Evolutionary conservation across 2,329 filamentous ascomycete genomes (phyloP), one percentile per base, ranked within the genome.

Genomic region (Pleurostoma richardsiae): DNA sequence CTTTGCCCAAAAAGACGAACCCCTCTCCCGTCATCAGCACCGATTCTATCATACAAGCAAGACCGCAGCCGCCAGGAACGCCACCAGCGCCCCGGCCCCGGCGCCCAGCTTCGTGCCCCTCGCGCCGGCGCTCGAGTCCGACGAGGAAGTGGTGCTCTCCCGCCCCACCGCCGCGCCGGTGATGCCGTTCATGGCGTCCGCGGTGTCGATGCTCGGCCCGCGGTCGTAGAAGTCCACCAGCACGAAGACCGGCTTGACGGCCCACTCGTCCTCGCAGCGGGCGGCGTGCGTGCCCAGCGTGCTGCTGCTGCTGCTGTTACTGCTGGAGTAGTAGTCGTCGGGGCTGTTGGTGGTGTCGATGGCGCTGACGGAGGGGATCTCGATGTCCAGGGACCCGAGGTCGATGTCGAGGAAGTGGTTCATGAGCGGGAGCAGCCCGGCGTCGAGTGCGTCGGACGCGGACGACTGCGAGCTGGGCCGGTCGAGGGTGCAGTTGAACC

Each of bases 141-240:
- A 47, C 46, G 46, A 53, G 10, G 51, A 51, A 47, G 43, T 53
- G 10, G 47, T 45, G 7, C 45, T 53, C 40, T 52, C 44, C 45
- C 46, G 54, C 30, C 57, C 55, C 42, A 50, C 51, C 11, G 48
- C 43, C 19, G 19, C 19, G 19, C 19, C 19, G 40, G 41, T 66
- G 46, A 83, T 65, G 6, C 68, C 71, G 62, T 92, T 92, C 58
- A 90, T 63, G 41, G 57, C 65, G 65, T 94, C 88, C 3, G 86
- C 83, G 1, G 83, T 83, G 5, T 74, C 71, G 46, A 94, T 80
- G 30, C 86, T 79, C 0, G 85, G 81, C 0, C 85, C 88, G 49
- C 83, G 74, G 61, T 88, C 84, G 64, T 84, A 90, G 64, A 90
- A 92, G 65, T 95, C 88, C 1, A 92, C 86, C 7, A 94, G 73